Conservation (phyloP, 2,329 filamentous ascomycete genomes). For the Nemania serpens region DNA sequence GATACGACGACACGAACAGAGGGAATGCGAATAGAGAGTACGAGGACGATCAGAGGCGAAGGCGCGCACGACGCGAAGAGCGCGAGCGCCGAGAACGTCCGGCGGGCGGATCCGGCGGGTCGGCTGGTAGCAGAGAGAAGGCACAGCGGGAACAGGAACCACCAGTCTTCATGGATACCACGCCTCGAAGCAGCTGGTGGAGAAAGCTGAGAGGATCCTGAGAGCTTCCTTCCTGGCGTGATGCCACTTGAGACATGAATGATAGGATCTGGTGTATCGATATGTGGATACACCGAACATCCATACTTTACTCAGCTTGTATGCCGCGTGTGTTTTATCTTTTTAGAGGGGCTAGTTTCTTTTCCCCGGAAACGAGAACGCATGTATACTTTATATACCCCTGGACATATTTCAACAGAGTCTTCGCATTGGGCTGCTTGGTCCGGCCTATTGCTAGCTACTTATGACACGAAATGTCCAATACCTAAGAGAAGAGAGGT, state of each 20-base stretch:
- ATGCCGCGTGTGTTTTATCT: slow-evolving; percentile 12
- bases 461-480: neutral
- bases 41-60: slow-evolving; percentile 49
- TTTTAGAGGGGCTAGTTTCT: neutral
- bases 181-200: slow-evolving; percentile 64
- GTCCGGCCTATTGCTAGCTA: neutral
- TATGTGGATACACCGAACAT: neutral
- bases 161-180: slow-evolving; percentile 50
- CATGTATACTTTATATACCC: slow-evolving; percentile 25
- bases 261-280: neutral
- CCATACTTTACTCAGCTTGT: slow-evolving; percentile 4
- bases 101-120: slow-evolving; percentile 31
- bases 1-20: slow-evolving; percentile 26
- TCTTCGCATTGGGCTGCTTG: slow-evolving; percentile 1
- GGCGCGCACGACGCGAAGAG: slow-evolving; percentile 52
- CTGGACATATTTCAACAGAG: slow-evolving; percentile 1
- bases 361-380: slow-evolving; percentile 2
- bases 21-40: slow-evolving; percentile 44
- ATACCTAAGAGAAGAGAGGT: neutral
- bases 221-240: neutral
- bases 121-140: slow-evolving; percentile 43
- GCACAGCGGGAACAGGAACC: slow-evolving; percentile 47
- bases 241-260: neutral
- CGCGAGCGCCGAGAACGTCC: slow-evolving; percentile 45
- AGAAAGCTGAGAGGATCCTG: slow-evolving; percentile 54